These are phyloP conservation scores for Lupinus albus DNA, from an alignment of 306 rosid species.

Conservation along the genomic window DNA sequence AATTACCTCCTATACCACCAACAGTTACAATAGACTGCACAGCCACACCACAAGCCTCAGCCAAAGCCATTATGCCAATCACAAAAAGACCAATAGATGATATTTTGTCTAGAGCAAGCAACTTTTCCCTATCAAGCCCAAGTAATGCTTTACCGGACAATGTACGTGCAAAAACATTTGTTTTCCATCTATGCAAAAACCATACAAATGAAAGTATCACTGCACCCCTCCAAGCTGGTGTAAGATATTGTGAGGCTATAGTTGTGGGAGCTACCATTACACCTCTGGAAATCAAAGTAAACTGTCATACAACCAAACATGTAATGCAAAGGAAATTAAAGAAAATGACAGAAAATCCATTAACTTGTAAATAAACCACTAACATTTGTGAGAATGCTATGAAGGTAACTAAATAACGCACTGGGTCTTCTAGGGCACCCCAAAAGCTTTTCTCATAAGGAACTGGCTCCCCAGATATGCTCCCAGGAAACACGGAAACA, in stretches of 20 bases:
- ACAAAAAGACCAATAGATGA: constrained; percentile 81
- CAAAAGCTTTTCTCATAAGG: constrained; percentile 86
- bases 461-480: constrained; percentile 44
- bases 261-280: constrained; percentile 86
- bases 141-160: constrained; percentile 47
- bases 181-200: constrained; percentile 90
- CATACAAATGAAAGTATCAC: constrained; percentile 75
- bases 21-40: constrained; percentile 85
- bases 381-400: constrained; percentile 85
- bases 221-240: constrained; percentile 80
- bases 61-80: constrained; percentile 85
- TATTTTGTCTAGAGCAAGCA: constrained; percentile 75
- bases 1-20: constrained; percentile 93
- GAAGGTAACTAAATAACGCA: constrained; percentile 79
- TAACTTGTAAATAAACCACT: constrained; percentile 45
- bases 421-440: constrained; percentile 94
- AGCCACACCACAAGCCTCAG: constrained; percentile 97
- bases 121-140: constrained; percentile 70
- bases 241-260: constrained; percentile 68
- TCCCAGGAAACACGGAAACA: constrained; percentile 53
- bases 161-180: constrained; percentile 61
- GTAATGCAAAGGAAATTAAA: neutral
- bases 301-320: constrained; percentile 35
- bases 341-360: constrained; percentile 20
- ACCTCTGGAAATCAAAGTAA: constrained; percentile 67